Percentiles rank a stretch among this genome's conserved stretches.
These are phyloP conservation scores for Kodamaea lidongshanica DNA, from an alignment of 805 yeast species.

Conservation along the genomic window DNA sequence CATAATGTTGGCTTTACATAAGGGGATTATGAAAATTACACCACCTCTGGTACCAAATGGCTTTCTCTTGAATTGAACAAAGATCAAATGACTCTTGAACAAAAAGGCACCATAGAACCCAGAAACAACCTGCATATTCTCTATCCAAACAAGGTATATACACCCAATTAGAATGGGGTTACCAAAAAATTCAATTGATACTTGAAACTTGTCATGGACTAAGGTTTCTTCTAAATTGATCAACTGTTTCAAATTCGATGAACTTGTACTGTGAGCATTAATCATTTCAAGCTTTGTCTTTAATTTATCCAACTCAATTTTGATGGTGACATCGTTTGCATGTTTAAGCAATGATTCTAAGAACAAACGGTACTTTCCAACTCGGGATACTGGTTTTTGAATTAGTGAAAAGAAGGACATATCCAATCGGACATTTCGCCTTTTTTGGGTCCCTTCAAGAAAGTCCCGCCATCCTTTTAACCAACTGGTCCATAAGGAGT, in stretches of 20 bases:
- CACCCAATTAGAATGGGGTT: constrained; percentile 40
- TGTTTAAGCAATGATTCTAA: constrained; percentile 35
- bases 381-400: constrained; percentile 48
- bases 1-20: constrained; percentile 27
- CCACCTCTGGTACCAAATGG: constrained; percentile 14
- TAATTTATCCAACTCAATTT: constrained; percentile 4
- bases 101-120: constrained; percentile 32
- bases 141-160: constrained; percentile 35
- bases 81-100: constrained; percentile 47
- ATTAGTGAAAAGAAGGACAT: constrained; percentile 48
- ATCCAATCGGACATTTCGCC: constrained; percentile 33
- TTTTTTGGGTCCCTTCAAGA: constrained; percentile 39
- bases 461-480: constrained; percentile 28
- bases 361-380: constrained; percentile 46
- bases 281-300: constrained; percentile 20
- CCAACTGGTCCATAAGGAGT: too few relatives aligned
- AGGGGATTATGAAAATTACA: constrained; percentile 45
- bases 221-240: constrained; percentile 9
- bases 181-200: constrained; percentile 45
- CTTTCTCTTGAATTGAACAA: constrained; percentile 22
- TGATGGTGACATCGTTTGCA: constrained; percentile 8
- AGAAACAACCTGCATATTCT: constrained; percentile 10
- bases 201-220: constrained; percentile 1
- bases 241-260: constrained; percentile 14
- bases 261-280: constrained; percentile 20